phyloP scores from a whole-genome alignment of 257 asterid genomes.

The Echium plantagineum region DNA sequence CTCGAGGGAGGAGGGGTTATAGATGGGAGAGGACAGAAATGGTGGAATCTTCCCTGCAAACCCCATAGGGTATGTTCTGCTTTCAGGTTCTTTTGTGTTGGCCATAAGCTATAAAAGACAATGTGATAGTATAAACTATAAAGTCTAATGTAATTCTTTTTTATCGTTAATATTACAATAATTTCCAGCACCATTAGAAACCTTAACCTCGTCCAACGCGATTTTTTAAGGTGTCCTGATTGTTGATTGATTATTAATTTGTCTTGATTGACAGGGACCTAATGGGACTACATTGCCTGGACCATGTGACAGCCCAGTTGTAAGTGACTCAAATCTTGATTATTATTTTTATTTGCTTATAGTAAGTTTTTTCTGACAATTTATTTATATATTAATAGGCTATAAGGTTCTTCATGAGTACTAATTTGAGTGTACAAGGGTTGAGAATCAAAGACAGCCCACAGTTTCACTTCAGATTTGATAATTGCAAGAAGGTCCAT shows the following conservation, averaged over 20 bases:
- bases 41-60: slow-evolving; percentile 69
- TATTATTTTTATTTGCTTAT: not conserved
- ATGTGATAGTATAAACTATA: too few species aligned
- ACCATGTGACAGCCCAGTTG: slow-evolving; percentile 61
- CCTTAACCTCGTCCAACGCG: too few species aligned
- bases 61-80: slow-evolving; percentile 37
- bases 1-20: slow-evolving; percentile 42
- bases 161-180: too few species aligned
- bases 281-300: slow-evolving; percentile 29
- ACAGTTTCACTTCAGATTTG: slow-evolving; percentile 52
- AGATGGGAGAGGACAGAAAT: slow-evolving; percentile 43
- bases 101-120: too few species aligned
- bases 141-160: too few species aligned
- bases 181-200: too few species aligned
- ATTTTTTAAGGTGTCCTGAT: too few species aligned
- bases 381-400: slow-evolving; percentile 21
- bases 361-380: not conserved
- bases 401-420: slow-evolving; percentile 57
- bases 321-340: slow-evolving; percentile 21
- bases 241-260: not conserved
- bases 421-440: slow-evolving; percentile 44
- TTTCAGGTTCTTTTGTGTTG: not conserved
- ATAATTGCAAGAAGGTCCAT: slow-evolving; percentile 41
- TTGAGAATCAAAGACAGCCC: slow-evolving; percentile 41
- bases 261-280: slow-evolving; percentile 24